These are phyloP conservation scores for Malus orientalis DNA, from an alignment of 306 rosid genomes.

Conservation along the genomic window DNA sequence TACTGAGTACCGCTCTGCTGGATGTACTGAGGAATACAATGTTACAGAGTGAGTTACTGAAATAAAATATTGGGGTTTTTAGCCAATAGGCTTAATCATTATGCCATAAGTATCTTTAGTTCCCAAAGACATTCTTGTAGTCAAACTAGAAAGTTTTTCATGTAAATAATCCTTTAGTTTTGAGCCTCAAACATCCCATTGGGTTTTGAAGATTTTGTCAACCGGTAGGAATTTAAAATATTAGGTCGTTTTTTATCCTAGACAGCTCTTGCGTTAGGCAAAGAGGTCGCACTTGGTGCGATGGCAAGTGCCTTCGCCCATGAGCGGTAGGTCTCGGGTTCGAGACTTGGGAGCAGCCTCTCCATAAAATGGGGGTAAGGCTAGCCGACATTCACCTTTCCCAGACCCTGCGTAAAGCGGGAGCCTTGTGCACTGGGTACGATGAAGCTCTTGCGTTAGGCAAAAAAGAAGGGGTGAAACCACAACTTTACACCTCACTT, in stretches of 20 bases:
- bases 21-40: conserved; percentile 82
- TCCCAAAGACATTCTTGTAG: background rate
- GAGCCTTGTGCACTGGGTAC: too few species aligned
- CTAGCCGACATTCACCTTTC: too few species aligned
- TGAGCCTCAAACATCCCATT: too few species aligned
- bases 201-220: background rate
- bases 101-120: background rate
- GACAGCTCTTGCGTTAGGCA: too few species aligned
- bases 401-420: too few species aligned
- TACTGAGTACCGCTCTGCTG: conserved; percentile 81
- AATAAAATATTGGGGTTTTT: background rate
- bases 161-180: background rate
- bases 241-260: too few species aligned
- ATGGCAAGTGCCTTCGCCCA: too few species aligned
- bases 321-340: too few species aligned
- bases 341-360: too few species aligned
- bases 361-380: too few species aligned
- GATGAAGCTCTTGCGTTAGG: too few species aligned
- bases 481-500: background rate
- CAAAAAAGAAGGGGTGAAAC: background rate
- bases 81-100: background rate
- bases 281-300: too few species aligned
- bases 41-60: conserved; percentile 53
- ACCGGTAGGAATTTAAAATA: background rate
- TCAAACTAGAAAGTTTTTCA: background rate